Evolutionary conservation across 2,329 filamentous ascomycete genomes (phyloP).

Genomic region (Fusarium protoensiforme): DNA sequence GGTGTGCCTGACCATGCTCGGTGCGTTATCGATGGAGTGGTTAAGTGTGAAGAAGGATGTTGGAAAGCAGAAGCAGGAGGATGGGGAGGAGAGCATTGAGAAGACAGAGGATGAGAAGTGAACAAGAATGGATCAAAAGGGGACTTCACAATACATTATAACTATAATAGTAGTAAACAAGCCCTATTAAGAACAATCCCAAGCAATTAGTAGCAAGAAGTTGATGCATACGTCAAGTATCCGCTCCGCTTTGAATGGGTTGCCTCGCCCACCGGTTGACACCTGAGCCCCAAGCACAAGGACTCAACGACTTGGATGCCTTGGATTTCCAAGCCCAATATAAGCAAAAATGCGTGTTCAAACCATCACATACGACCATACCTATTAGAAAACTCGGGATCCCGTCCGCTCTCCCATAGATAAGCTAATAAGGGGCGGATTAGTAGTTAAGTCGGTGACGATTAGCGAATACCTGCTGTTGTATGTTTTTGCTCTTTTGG

Average conservation of each 20-base stretch:
- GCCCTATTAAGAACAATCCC: not conserved
- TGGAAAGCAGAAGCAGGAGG: not conserved
- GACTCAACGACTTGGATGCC: not conserved
- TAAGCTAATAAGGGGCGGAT: not conserved
- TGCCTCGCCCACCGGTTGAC: not conserved
- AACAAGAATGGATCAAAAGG: not conserved
- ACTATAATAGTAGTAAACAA: not conserved
- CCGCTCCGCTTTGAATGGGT: not conserved
- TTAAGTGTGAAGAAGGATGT: conserved; percentile 41
- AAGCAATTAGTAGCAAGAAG: not conserved
- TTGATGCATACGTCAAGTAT: not conserved
- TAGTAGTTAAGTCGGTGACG: not conserved
- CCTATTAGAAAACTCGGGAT: not conserved
- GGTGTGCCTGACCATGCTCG: conserved; percentile 60
- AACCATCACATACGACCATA: not conserved
- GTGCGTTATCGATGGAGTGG: conserved; percentile 67
- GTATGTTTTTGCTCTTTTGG: not conserved
- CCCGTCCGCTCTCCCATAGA: not conserved
- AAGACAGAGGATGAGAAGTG: not conserved
- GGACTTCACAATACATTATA: not conserved
- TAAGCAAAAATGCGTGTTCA: accelerated
- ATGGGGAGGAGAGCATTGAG: not conserved
- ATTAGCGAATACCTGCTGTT: not conserved
- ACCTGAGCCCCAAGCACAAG: not conserved
- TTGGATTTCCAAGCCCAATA: not conserved